A percentile compares a stretch with the other conserved stretches of the same genome.
phyloP scores from a whole-genome alignment of 179 eudicot genomes.

The Patellifolia procumbens region DNA sequence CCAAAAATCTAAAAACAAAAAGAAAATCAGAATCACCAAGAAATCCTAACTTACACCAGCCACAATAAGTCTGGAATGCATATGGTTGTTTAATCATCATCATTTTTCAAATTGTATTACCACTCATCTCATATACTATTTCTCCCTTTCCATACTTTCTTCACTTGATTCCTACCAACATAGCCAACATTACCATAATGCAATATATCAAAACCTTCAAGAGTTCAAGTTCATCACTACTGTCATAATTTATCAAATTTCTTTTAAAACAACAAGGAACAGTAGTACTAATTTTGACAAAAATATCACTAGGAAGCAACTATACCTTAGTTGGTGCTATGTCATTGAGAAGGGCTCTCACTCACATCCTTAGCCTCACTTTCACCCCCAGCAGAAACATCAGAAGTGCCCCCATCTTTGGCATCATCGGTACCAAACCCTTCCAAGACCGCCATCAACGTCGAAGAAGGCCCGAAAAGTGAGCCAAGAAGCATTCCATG shows the following conservation, averaged over 20 bases:
- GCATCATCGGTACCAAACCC: constrained; percentile 35
- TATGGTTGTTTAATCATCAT: background rate
- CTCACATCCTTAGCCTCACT: constrained; percentile 11
- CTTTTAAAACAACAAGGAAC: background rate
- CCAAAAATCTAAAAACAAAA: background rate
- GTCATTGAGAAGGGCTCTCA: constrained; percentile 30
- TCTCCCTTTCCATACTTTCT: too few relatives aligned
- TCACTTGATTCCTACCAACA: too few relatives aligned
- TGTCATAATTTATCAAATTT: background rate
- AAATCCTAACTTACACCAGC: too few relatives aligned
- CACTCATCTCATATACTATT: background rate
- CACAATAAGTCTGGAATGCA: background rate
- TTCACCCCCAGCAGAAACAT: constrained; percentile 10
- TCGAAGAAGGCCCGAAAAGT: constrained; percentile 40
- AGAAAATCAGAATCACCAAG: background rate
- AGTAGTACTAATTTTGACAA: too few relatives aligned
- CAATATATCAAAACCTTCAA: too few relatives aligned
- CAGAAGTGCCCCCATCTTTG: background rate
- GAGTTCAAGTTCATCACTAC: background rate
- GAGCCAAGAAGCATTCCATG: constrained; percentile 44
- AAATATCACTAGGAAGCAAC: background rate
- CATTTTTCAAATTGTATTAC: background rate
- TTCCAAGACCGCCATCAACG: constrained; percentile 47
- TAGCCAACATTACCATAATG: too few relatives aligned
- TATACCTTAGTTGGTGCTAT: constrained; percentile 20